phyloP scores from a whole-genome alignment of 2,329 filamentous ascomycete genomes.

The Hyphodiscus sp. region DNA sequence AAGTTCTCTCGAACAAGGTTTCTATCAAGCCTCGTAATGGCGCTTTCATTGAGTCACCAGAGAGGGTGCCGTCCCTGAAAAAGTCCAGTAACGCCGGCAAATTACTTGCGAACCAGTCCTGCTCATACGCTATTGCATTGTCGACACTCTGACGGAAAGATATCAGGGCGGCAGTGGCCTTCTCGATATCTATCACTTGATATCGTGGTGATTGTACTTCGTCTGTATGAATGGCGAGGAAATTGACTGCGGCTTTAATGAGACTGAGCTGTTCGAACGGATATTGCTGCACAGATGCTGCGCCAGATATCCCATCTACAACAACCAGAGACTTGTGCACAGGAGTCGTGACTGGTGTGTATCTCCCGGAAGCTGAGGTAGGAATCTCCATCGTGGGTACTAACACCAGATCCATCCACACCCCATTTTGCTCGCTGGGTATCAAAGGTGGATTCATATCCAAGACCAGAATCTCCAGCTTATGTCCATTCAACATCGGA shows the following conservation, averaged over 20 bases:
- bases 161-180: slow-evolving; percentile 56
- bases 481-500: slow-evolving; percentile 51
- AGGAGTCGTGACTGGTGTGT: slow-evolving; percentile 66
- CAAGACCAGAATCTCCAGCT: slow-evolving; percentile 58
- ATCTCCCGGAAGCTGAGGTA: slow-evolving; percentile 54
- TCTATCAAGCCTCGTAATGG: slow-evolving; percentile 60
- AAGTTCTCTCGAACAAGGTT: slow-evolving; percentile 55
- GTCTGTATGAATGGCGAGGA: slow-evolving; percentile 35
- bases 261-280: slow-evolving; percentile 33
- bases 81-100: slow-evolving; percentile 59
- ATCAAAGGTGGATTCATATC: slow-evolving; percentile 44
- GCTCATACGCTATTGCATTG: slow-evolving; percentile 67
- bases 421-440: slow-evolving; percentile 37
- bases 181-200: slow-evolving; percentile 54
- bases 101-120: slow-evolving; percentile 67
- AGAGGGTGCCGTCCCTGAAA: slow-evolving; percentile 45
- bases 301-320: slow-evolving; percentile 64
- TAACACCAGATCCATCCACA: slow-evolving; percentile 61
- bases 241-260: slow-evolving; percentile 52
- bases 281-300: slow-evolving; percentile 45
- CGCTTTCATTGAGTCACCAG: slow-evolving; percentile 49
- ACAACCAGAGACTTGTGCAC: slow-evolving; percentile 78
- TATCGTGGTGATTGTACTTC: slow-evolving; percentile 36
- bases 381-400: slow-evolving; percentile 69
- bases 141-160: slow-evolving; percentile 63